Evolutionary conservation across 768 basidiomycete genomes (phyloP).

Genomic region (Hydnum rufescens): DNA sequence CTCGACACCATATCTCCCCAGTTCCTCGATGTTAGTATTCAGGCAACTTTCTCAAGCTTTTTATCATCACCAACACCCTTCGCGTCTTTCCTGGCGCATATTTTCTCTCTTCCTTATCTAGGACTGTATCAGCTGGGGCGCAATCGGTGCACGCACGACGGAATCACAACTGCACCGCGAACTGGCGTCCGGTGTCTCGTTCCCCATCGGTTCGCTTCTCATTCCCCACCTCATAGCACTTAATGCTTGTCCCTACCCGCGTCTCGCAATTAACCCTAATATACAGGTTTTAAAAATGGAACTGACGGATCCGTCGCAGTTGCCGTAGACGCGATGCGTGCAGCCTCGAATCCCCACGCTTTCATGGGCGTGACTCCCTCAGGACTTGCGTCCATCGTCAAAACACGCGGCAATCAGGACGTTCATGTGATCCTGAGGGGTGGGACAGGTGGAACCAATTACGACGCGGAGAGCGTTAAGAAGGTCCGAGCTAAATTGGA

Average conservation of each 20-base stretch:
- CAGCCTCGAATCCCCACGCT: slow-evolving; percentile 77
- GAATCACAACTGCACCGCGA: slow-evolving; percentile 96
- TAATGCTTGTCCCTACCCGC: not conserved
- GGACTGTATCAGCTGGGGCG: slow-evolving; percentile 68
- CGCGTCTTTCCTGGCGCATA: not conserved
- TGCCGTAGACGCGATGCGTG: slow-evolving; percentile 92
- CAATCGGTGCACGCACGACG: slow-evolving; percentile 93
- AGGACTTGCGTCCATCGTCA: slow-evolving; percentile 81
- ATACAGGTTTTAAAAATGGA: slow-evolving; percentile 85
- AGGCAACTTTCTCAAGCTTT: not conserved
- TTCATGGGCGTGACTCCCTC: slow-evolving; percentile 58
- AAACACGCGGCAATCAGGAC: slow-evolving; percentile 62
- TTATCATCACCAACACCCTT: no score
- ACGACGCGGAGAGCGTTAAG: slow-evolving; percentile 46
- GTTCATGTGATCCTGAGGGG: slow-evolving; percentile 95
- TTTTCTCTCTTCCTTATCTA: not conserved
- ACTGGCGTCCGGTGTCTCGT: slow-evolving; percentile 86
- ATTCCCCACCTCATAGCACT: not conserved
- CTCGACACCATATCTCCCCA: slow-evolving; percentile 75
- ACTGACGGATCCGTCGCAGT: slow-evolving; percentile 80
- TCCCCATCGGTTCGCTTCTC: slow-evolving; percentile 51
- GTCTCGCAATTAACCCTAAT: not conserved
- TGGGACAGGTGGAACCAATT: slow-evolving; percentile 83
- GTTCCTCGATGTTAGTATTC: slow-evolving; percentile 40
- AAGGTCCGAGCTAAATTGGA: slow-evolving; percentile 39